Evolutionary conservation across 176 grass and related monocot species (phyloP), one percentile per base, ranked within the genome.

Genomic region (Poa pratensis): DNA sequence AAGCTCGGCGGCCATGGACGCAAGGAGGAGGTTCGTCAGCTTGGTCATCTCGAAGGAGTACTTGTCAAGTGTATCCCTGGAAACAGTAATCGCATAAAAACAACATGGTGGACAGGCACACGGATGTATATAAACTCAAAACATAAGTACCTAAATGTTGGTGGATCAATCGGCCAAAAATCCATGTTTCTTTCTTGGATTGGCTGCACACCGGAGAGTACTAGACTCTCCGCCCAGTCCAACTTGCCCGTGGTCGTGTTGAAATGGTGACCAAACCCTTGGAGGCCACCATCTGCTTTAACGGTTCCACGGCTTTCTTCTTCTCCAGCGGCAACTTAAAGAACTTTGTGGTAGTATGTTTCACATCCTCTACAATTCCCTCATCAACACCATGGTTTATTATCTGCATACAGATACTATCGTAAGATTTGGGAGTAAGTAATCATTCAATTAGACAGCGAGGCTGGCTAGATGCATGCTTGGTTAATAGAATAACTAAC

Each of bases 181-280:
- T 42, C 66, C 66, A 69, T 69, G 66, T 69, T 42, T 69, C 35
- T 69, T 18, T 69, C 9, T 0, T 20, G 4, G 19, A 42, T 40
- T 42, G 66, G 66, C 19, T 69, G 66, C 19, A 39, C 20, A 13
- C 48, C 48, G 48, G 7, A 10, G 4, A 69, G 66, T 7, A 69
- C 34, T 0, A 69, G 35, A 69, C 7, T 11, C 66, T 69, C 66
- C 20, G 66, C 66, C 66, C 35, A 69, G 66, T 69, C 66, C 35
- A 69, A 12, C 18, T 69, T 69, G 12, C 66, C 66, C 9, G 3
- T 42, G 0, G 66, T n/a, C 19, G 9, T 42, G 66, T 69, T 69
- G 66, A 69, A 69, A 19, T 69, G 66, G 1, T 69, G 66, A 4
- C 66, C 66, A 42, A 69, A 42, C 19, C 66, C 66, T 42, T 69